A percentile compares a stretch with the other conserved stretches of the same genome.
These are phyloP conservation scores for Solanum pimpinellifolium DNA, from an alignment of 257 asterid species.

Conservation along the genomic window DNA sequence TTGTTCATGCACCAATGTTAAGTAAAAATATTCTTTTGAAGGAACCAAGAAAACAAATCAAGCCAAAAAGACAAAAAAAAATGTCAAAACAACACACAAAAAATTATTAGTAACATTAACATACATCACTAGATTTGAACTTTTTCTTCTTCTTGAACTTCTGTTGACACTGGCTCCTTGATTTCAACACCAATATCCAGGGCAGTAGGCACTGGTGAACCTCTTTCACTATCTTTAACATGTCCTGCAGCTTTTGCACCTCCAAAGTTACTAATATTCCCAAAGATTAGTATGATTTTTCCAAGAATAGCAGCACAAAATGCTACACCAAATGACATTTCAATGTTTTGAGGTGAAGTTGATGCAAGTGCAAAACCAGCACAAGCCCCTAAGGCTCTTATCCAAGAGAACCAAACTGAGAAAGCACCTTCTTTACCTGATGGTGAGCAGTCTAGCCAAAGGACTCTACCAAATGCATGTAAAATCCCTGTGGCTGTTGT, in stretches of 20 bases:
- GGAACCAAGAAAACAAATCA: neutral
- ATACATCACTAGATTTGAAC: neutral
- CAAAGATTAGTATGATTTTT: constrained; percentile 50
- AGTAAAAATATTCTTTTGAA: neutral
- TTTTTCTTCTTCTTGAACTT: constrained; percentile 17
- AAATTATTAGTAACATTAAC: neutral
- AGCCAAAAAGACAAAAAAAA: neutral
- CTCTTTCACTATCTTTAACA: constrained; percentile 32
- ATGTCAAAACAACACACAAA: neutral
- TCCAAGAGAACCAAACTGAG: constrained; percentile 83
- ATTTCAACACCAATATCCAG: constrained; percentile 13
- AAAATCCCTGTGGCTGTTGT: constrained; percentile 63
- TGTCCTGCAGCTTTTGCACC: constrained; percentile 87
- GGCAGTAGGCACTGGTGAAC: constrained; percentile 31
- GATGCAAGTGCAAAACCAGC: constrained; percentile 69
- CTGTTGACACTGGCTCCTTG: constrained; percentile 16
- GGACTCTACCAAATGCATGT: constrained; percentile 74
- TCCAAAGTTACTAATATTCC: constrained; percentile 62
- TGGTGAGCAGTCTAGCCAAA: constrained; percentile 75
- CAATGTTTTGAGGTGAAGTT: constrained; percentile 39
- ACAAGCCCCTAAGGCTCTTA: constrained; percentile 53
- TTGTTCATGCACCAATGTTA: neutral
- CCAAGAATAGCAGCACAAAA: constrained; percentile 51
- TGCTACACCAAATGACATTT: constrained; percentile 50
- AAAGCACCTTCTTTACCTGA: constrained; percentile 86